phyloP scores from a whole-genome alignment of 2,329 filamentous ascomycete genomes.

The Penicillium sp. region DNA sequence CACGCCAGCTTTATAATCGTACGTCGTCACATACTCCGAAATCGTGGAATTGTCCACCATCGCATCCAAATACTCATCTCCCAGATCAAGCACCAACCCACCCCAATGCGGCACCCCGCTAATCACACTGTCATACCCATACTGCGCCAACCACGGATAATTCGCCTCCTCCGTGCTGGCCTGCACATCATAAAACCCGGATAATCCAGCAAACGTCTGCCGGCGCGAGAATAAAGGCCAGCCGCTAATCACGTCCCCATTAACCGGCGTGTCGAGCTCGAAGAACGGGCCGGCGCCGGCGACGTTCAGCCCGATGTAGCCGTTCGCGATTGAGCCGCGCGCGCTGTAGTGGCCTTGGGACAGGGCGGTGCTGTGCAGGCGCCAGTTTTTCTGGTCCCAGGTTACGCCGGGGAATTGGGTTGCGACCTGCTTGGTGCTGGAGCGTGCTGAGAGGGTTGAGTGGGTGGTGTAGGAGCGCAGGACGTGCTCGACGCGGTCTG shows the following conservation, averaged over 20 bases:
- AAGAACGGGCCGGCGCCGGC: slow-evolving; percentile 63
- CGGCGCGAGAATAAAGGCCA: slow-evolving; percentile 64
- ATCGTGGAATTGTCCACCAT: slow-evolving; percentile 57
- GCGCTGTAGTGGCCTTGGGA: slow-evolving; percentile 59
- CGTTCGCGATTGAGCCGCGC: slow-evolving; percentile 59
- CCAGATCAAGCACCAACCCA: slow-evolving; percentile 56
- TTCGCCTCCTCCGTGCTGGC: slow-evolving; percentile 58
- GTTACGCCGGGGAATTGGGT: slow-evolving; percentile 52
- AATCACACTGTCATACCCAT: slow-evolving; percentile 67
- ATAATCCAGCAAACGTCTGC: slow-evolving; percentile 64
- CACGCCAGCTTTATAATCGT: slow-evolving; percentile 61
- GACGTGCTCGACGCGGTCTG: too few relatives aligned
- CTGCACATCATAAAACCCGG: slow-evolving; percentile 63
- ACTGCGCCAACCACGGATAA: slow-evolving; percentile 65
- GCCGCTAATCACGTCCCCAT: slow-evolving; percentile 56
- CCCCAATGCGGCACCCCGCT: slow-evolving; percentile 68
- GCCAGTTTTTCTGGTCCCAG: slow-evolving; percentile 59
- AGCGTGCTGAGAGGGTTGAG: too few relatives aligned
- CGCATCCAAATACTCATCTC: slow-evolving; percentile 56
- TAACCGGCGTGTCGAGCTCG: slow-evolving; percentile 50
- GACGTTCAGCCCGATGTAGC: slow-evolving; percentile 62
- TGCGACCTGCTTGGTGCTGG: too few relatives aligned
- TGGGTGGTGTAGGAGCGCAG: too few relatives aligned
- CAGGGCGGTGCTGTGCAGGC: slow-evolving; percentile 50
- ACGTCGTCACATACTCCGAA: slow-evolving; percentile 56